phyloP scores from a whole-genome alignment of 2,329 filamentous ascomycete species.

The Diplodia intermedia region DNA sequence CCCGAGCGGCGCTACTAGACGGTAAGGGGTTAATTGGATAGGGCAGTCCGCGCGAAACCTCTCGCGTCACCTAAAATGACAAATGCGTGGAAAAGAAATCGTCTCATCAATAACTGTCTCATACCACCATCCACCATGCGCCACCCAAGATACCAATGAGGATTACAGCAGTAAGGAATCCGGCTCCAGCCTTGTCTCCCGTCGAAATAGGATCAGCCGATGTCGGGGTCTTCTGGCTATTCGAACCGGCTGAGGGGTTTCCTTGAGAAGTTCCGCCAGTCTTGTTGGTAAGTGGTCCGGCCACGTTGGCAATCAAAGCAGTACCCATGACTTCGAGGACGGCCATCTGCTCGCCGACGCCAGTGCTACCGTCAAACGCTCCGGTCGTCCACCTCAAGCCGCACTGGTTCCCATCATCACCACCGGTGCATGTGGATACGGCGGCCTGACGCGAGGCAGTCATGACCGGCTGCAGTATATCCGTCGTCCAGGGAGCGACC shows the following conservation, averaged over 20 bases:
- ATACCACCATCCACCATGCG: slow-evolving; percentile 61
- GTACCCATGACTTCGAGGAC: slow-evolving; percentile 62
- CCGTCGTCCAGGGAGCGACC: slow-evolving; percentile 47
- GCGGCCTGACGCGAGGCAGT: slow-evolving; percentile 62
- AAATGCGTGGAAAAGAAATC: slow-evolving; percentile 3
- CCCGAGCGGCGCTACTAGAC: neutral
- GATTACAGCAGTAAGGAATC: slow-evolving; percentile 67
- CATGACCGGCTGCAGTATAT: slow-evolving; percentile 59
- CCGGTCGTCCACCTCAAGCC: slow-evolving; percentile 55
- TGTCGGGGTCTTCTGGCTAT: slow-evolving; percentile 42
- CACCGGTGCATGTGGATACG: slow-evolving; percentile 61
- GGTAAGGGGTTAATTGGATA: slow-evolving; percentile 1
- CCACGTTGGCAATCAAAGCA: slow-evolving; percentile 38
- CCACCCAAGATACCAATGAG: slow-evolving; percentile 63
- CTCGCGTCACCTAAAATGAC: neutral
- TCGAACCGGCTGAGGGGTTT: slow-evolving; percentile 51
- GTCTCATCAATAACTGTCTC: slow-evolving; percentile 28
- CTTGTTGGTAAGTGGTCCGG: slow-evolving; percentile 50
- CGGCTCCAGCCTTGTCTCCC: slow-evolving; percentile 72
- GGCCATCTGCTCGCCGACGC: slow-evolving; percentile 67
- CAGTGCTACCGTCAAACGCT: slow-evolving; percentile 55
- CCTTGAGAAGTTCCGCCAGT: slow-evolving; percentile 61
- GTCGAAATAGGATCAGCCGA: slow-evolving; percentile 55
- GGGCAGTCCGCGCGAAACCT: neutral
- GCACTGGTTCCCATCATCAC: slow-evolving; percentile 54